Base-by-base conservation (phyloP, 2,329 filamentous ascomycete species). In the Plenodomus tracheiphilus region DNA sequence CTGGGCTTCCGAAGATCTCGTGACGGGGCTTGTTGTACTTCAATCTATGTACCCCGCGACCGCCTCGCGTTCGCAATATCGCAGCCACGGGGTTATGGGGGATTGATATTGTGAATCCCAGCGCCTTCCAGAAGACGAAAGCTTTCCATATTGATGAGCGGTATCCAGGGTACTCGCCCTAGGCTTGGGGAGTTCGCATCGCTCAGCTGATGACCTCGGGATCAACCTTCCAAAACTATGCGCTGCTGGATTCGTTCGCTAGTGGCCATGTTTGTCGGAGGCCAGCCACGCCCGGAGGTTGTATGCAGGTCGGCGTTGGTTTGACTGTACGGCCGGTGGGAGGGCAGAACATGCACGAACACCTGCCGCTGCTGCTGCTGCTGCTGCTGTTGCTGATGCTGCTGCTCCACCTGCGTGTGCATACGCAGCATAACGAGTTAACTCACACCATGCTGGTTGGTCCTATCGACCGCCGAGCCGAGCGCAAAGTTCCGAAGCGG, bases 11-110 rank as follows among this genome's bases (percentile, higher is more conserved):
- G 57, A 51, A 65, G 60, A 63, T 55, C 48, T 46, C 47, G 47
- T 64, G 49, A 54, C 47, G 25, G 39, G 43, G 45, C 34, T 52
- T 58, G 64, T 64, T 53, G 50, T 62, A 67, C 56, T 54, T 64
- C 59, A 32, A 68, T 70, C 59, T 64, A 70, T 60, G 65, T 66
- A 64, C 64, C 66, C 64, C 65, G 64, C 67, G 61, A 54, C 45
- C 37, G 60, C 53, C 53, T 61, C 57, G 56, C 56, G 49, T 34
- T 54, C 55, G 60, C 58, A 68, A 62, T 68, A 54, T 54, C 25
- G 45, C 39, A 46, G 48, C 54, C 37, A 58, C 51, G 59, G 61
- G 55, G 53, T 51, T 59, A 57, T 58, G 63, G 62, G 60, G 49
- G 45, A n/a, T 40, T 30, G 45, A 59, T 58, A 61, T 64, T 61